Evolutionary conservation across 345 rosid species (phyloP).

Genomic region (Citrus trifoliata): DNA sequence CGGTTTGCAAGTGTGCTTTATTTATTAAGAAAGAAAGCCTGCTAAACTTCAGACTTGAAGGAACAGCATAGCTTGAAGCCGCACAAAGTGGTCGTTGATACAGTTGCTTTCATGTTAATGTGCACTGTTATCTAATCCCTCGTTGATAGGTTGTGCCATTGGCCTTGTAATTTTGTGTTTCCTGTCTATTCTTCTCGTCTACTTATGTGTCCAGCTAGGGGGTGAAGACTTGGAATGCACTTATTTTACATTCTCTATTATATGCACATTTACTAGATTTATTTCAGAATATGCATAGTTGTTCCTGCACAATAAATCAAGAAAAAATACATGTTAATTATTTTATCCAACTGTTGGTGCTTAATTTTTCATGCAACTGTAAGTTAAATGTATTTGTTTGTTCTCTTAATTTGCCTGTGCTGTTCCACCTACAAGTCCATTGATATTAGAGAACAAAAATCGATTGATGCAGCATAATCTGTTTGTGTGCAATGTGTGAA

Average conservation of each 20-base stretch:
- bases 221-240: not conserved
- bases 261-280: not conserved
- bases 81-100: constrained; percentile 4
- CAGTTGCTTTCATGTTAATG: constrained; percentile 2
- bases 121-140: not conserved
- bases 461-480: not conserved
- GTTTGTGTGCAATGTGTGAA: not conserved
- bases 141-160: not conserved
- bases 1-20: not conserved
- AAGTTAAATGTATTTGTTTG: not conserved
- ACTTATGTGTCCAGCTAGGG: not conserved
- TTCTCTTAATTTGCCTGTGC: not conserved
- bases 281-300: not conserved
- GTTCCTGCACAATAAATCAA: not conserved
- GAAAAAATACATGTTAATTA: not conserved
- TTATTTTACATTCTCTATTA: not conserved
- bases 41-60: not conserved
- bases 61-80: not conserved
- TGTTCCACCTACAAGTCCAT: not conserved
- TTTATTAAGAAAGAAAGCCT: not conserved
- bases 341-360: not conserved
- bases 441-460: not conserved
- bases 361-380: not conserved
- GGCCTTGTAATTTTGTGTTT: not conserved
- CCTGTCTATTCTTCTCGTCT: not conserved